Base-by-base conservation (phyloP, 345 rosid genomes). In the Barbarea vulgaris region DNA sequence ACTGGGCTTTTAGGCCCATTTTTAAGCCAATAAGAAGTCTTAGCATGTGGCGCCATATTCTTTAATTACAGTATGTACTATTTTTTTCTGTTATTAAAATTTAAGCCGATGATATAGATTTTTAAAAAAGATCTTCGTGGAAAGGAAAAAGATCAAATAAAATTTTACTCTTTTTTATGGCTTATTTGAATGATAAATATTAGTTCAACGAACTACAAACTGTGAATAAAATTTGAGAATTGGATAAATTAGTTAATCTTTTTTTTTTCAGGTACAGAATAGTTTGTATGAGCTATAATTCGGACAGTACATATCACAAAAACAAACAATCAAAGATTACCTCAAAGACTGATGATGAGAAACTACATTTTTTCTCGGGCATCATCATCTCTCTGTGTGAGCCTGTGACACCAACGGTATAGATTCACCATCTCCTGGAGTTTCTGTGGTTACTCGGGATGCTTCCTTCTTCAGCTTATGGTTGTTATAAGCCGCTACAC, bases 401-500 rank as follows among this genome's bases (percentile, higher is more conserved):
- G 84, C 71, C 57, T 75, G 62, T 67, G 80, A 21, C 47, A 81
- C 79, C 77, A 79, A 57, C 17, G 87, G 82, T 77, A 83, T 77
- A 15, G 87, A 77, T 60, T 91, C 84, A 72, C 62, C 79, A 28
- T 66, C 75, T 67, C 53, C 84, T 58, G 70, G 56, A 51, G 80
- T 85, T 25, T 73, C 79, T 0, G 85, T 25, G 68, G 70, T 36
- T 46, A 34, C 76, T 72, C 74, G 77, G 61, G 95, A 73, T 57
- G 96, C 89, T 90, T 94, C 98, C 81, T 85, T 91, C 82, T 85
- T 90, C 81, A 94, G 79, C 78, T 94, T 94, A 80, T 79, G 80
- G 79, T 94, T 94, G 72, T 94, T 94, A 80, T 94, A 94, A n/a
- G 97, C 96, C 13, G 95, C 97, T 53, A 94, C 98, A 64, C 98